These are phyloP conservation scores for Penicillium sp. DNA, from an alignment of 2,329 filamentous ascomycete genomes.

Conservation along the genomic window DNA sequence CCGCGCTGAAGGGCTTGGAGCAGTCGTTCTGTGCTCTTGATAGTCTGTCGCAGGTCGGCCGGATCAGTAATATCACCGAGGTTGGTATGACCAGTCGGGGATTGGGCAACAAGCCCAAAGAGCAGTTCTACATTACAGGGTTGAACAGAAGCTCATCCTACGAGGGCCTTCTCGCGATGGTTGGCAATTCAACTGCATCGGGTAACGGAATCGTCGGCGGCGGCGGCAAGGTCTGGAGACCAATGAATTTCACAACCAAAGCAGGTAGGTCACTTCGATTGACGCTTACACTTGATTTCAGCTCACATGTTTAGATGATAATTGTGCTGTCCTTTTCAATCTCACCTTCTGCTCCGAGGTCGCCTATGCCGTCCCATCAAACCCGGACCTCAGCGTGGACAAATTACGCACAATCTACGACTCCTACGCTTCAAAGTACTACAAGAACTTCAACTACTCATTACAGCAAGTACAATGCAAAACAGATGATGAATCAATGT, in stretches of 20 bases:
- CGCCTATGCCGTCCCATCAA: conserved; percentile 88
- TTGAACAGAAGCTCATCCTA: conserved; percentile 74
- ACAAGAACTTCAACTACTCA: conserved; percentile 75
- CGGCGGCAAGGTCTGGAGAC: conserved; percentile 74
- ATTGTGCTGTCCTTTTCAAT: conserved; percentile 83
- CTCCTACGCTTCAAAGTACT: conserved; percentile 67
- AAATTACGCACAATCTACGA: conserved; percentile 76
- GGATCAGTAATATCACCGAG: conserved; percentile 60
- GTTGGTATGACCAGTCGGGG: conserved; percentile 70
- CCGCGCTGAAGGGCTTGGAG: conserved; percentile 66
- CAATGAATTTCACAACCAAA: conserved; percentile 76
- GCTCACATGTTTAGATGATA: conserved; percentile 58
- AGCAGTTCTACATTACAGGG: conserved; percentile 82
- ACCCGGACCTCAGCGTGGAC: conserved; percentile 63
- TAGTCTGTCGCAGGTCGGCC: conserved; percentile 63
- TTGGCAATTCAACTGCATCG: conserved; percentile 56
- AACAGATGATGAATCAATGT: conserved; percentile 69
- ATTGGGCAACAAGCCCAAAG: conserved; percentile 68
- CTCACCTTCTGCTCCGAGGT: conserved; percentile 87
- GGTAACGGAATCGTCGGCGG: conserved; percentile 62
- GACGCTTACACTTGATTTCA: background rate
- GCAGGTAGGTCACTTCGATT: conserved; percentile 56
- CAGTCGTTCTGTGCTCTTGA: conserved; percentile 81
- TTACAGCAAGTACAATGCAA: conserved; percentile 86
- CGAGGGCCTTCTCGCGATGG: conserved; percentile 68